Conservation (phyloP, 2,329 filamentous ascomycete species). For the Cytospora mali region DNA sequence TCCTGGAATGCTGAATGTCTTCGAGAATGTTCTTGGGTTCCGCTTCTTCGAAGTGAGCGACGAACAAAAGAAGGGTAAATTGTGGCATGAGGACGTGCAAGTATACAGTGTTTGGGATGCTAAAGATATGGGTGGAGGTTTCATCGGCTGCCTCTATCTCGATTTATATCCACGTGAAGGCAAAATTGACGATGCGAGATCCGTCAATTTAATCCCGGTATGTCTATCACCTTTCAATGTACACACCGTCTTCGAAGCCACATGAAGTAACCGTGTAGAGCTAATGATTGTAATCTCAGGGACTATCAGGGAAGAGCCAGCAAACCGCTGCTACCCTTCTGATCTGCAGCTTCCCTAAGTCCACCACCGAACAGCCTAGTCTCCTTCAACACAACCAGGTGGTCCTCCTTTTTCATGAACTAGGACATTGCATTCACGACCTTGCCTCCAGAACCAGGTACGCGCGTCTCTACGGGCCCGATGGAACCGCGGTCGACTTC, state of each 20-base stretch:
- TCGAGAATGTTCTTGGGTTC: constrained; percentile 13
- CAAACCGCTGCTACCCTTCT: constrained; percentile 6
- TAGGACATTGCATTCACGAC: constrained; percentile 18
- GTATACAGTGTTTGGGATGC: constrained; percentile 11
- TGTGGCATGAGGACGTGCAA: constrained; percentile 24
- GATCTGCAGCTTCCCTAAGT: constrained; percentile 17
- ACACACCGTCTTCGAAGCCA: too few relatives aligned
- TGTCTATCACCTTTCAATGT: not conserved
- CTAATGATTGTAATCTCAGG: not conserved
- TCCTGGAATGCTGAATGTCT: constrained; percentile 11
- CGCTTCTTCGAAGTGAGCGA: constrained; percentile 8
- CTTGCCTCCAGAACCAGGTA: constrained; percentile 12
- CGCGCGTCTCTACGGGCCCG: not conserved
- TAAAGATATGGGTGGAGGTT: not conserved
- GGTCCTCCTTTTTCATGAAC: constrained; percentile 23
- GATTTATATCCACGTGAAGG: constrained; percentile 17
- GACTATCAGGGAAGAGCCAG: constrained; percentile 1
- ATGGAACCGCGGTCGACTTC: constrained; percentile 17
- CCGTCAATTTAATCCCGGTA: constrained; percentile 11
- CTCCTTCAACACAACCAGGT: constrained; percentile 13
- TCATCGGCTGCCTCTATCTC: constrained; percentile 25
- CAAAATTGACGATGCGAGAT: constrained; percentile 16
- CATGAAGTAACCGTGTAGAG: not conserved
- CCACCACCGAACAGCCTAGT: constrained; percentile 4
- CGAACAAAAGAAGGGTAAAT: not conserved